phyloP scores from a whole-genome alignment of 2,329 filamentous ascomycete genomes.

The Colletotrichum spinosum region DNA sequence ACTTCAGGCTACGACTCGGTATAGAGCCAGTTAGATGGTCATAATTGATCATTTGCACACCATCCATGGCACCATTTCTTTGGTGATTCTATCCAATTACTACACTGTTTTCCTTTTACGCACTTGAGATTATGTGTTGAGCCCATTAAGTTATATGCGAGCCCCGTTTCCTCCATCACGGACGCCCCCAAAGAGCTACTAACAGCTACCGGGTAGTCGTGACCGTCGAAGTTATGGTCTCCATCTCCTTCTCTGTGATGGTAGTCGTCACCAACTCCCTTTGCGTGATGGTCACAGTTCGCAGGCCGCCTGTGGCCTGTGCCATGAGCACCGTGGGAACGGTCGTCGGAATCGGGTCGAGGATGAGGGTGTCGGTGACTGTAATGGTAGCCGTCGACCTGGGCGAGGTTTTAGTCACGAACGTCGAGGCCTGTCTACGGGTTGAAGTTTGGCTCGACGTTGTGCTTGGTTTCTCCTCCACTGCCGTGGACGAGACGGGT shows the following conservation, averaged over 20 bases:
- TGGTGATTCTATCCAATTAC: too few relatives aligned
- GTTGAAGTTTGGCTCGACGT: constrained; percentile 18
- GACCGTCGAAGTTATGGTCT: constrained; percentile 36
- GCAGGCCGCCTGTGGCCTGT: not conserved
- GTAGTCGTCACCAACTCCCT: constrained; percentile 46
- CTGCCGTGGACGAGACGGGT: constrained; percentile 11
- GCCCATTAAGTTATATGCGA: too few relatives aligned
- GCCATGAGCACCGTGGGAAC: constrained; percentile 21
- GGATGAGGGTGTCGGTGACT: constrained; percentile 10
- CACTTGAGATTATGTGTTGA: too few relatives aligned
- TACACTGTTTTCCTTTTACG: too few relatives aligned
- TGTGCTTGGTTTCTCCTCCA: constrained; percentile 24
- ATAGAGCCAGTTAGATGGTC: too few relatives aligned
- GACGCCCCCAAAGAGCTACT: too few relatives aligned
- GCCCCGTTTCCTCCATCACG: too few relatives aligned
- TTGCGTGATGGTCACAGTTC: too few relatives aligned
- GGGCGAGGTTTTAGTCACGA: not conserved
- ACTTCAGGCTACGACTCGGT: too few relatives aligned
- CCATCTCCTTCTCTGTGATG: constrained; percentile 45
- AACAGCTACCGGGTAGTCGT: constrained; percentile 3
- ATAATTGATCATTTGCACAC: too few relatives aligned
- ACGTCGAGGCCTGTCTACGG: constrained; percentile 19
- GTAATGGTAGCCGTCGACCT: not conserved
- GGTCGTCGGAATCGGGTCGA: constrained; percentile 10
- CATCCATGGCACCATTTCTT: too few relatives aligned